Base-by-base conservation (phyloP, 2,329 filamentous ascomycete species). In the Colletotrichum acutatum region DNA sequence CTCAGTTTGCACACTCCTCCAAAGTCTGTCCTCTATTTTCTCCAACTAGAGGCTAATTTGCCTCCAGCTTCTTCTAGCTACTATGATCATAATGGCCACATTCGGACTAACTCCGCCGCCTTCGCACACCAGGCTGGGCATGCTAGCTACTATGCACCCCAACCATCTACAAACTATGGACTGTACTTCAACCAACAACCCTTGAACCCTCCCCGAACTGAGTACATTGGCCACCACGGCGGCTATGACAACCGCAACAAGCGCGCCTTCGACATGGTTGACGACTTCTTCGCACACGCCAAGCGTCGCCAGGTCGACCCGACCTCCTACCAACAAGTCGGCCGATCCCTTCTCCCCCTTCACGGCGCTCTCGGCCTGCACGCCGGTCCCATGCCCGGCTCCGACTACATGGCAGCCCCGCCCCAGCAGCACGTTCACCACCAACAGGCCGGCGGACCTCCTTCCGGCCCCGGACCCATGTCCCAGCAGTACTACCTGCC, bases 241-340 rank as follows among this genome's bases (percentile, higher is more conserved):
- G 78, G 81, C 26, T 81, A 80, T 42, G 85, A 93, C 79, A 94
- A 96, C 79, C 89, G 91, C 76, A 91, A 94, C 79, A 97, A 96
- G 85, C 94, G 95, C 74, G 91, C 91, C n/a, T 94, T 93, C 77
- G 95, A 98, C 79, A 93, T 94, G 71, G 86, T 98, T 72, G 96
- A 97, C 80, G 95, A 98, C 81, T 98, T 98, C 85, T 97, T 98
- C 77, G 94, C 94, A 76, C 95, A 94, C 80, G 92, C 95, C 77
- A 98, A 98, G 88, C 94, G 95, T 78, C 93, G 95, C 79, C 92
- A 95, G 78, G 93, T 98, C 76, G 95, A 98, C 81, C 94, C 95
- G 3, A 89, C 89, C 66, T 97, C 93, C n/a, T 98, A 98, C 83
- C 89, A 93, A 70, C 94, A 97, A 80, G 95, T 99, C 76, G 95